phyloP scores from a whole-genome alignment of 1,139 yeast species.

The Kluyveromyces sp. region DNA sequence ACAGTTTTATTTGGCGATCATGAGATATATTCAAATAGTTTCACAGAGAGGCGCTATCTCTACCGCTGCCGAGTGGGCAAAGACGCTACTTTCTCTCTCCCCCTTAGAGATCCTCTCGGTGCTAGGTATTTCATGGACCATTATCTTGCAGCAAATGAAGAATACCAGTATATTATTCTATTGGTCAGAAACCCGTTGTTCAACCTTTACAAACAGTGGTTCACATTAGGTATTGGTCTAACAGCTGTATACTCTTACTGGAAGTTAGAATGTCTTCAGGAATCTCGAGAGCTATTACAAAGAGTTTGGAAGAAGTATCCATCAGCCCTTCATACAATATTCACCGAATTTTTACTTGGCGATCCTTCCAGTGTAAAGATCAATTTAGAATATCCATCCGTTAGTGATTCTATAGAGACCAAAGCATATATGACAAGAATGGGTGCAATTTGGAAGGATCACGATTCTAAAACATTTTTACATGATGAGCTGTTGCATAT shows the following conservation, averaged over 20 bases:
- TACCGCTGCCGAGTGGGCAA: conserved; percentile 73
- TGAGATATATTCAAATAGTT: conserved; percentile 61
- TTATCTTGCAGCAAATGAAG: conserved; percentile 63
- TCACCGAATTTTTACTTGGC: conserved; percentile 21
- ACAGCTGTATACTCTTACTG: conserved; percentile 59
- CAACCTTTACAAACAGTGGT: conserved; percentile 57
- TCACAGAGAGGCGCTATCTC: conserved; percentile 71
- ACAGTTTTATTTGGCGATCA: conserved; percentile 65
- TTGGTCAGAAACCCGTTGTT: conserved; percentile 48
- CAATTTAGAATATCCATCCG: not conserved
- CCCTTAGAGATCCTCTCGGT: conserved; percentile 78
- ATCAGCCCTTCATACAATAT: conserved; percentile 33
- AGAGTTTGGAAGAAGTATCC: conserved; percentile 54
- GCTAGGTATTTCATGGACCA: conserved; percentile 76
- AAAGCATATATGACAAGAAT: conserved; percentile 25
- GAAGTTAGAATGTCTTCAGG: conserved; percentile 31
- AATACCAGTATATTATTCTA: conserved; percentile 52
- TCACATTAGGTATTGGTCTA: conserved; percentile 65
- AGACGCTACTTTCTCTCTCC: conserved; percentile 55
- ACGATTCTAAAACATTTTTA: conserved; percentile 37
- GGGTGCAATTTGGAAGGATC: conserved; percentile 24
- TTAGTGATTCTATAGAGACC: conserved; percentile 16
- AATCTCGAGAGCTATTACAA: conserved; percentile 42
- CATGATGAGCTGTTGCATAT: conserved; percentile 5
- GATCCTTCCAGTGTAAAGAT: conserved; percentile 6